Percentiles rank a stretch among this genome's conserved stretches.
Conservation (phyloP, 441 rosid genomes). For the Manihot esculenta region DNA sequence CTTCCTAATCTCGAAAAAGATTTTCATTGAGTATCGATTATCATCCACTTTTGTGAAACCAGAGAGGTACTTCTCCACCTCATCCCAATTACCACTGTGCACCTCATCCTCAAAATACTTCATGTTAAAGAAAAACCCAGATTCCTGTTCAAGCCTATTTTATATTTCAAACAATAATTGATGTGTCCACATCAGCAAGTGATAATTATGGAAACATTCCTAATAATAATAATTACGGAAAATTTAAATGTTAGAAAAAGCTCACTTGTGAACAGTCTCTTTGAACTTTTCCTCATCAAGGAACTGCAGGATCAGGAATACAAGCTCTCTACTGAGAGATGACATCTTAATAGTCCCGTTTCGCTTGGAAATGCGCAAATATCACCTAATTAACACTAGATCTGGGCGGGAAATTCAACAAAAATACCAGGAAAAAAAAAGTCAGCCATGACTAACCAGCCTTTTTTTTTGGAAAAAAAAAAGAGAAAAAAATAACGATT, state of each 20-base stretch:
- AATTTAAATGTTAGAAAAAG: slow-evolving; percentile 12
- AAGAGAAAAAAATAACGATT: background rate
- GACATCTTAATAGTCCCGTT: slow-evolving; percentile 66
- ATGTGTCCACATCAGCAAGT: slow-evolving; percentile 20
- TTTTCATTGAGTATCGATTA: slow-evolving; percentile 97
- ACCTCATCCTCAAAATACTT: slow-evolving; percentile 98
- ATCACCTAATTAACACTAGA: slow-evolving; percentile 49
- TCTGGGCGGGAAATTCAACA: slow-evolving; percentile 41
- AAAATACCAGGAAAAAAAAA: slow-evolving; percentile 18
- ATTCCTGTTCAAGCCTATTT: slow-evolving; percentile 95
- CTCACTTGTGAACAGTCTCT: slow-evolving; percentile 97
- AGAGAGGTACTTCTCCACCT: slow-evolving; percentile 93
- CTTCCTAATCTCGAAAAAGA: slow-evolving; percentile 98
- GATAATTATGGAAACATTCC: slow-evolving; percentile 15
- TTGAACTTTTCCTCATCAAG: slow-evolving; percentile 97
- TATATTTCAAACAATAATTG: slow-evolving; percentile 21
- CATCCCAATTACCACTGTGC: slow-evolving; percentile 96
- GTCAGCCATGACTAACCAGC: slow-evolving; percentile 30
- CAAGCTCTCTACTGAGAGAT: slow-evolving; percentile 98
- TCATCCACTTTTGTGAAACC: slow-evolving; percentile 99
- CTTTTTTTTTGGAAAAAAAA: background rate
- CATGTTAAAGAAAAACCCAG: slow-evolving; percentile 98
- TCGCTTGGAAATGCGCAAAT: slow-evolving; percentile 32
- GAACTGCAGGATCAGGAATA: slow-evolving; percentile 96
- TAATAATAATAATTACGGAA: background rate